These are phyloP conservation scores for Suillus americanus DNA, from an alignment of 768 basidiomycete species.

Conservation along the genomic window DNA sequence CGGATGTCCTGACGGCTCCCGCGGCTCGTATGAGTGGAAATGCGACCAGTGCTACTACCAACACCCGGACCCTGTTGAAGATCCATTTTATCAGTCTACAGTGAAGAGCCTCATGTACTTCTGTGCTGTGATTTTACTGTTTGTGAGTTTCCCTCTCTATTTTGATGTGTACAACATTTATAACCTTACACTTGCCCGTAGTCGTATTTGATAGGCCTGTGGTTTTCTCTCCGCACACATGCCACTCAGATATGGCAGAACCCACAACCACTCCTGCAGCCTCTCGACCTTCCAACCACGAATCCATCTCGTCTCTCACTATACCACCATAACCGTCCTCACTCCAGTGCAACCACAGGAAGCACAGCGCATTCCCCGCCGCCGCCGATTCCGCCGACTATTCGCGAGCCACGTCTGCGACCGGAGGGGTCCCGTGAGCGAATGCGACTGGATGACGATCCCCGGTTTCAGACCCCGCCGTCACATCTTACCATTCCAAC, in stretches of 20 bases:
- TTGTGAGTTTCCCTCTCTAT: slow-evolving; percentile 56
- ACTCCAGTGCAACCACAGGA: slow-evolving; percentile 30
- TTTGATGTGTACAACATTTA: background rate
- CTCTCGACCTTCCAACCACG: slow-evolving; percentile 53
- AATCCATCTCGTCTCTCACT: slow-evolving; percentile 51
- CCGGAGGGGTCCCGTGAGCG: slow-evolving; percentile 48
- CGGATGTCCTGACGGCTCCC: slow-evolving; percentile 58
- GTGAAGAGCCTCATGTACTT: slow-evolving; percentile 96
- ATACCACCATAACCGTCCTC: slow-evolving; percentile 57
- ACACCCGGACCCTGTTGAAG: slow-evolving; percentile 88
- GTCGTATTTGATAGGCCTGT: slow-evolving; percentile 96
- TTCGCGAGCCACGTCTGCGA: slow-evolving; percentile 31
- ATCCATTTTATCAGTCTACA: slow-evolving; percentile 95
- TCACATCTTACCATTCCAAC: slow-evolving; percentile 26
- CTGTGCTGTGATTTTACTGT: slow-evolving; percentile 85
- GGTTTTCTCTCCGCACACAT: slow-evolving; percentile 98
- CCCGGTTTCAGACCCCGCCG: slow-evolving; percentile 40
- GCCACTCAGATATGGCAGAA: slow-evolving; percentile 99
- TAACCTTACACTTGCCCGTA: slow-evolving; percentile 29
- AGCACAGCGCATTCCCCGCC: background rate
- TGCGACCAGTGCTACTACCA: slow-evolving; percentile 94
- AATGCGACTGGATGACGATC: slow-evolving; percentile 31
- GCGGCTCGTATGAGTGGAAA: slow-evolving; percentile 54
- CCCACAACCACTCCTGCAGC: slow-evolving; percentile 78
- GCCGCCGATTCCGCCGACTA: slow-evolving; percentile 10